A percentile compares a stretch with the other conserved stretches of the same genome.
Conservation (phyloP, 306 rosid species). For the Vicia villosa region DNA sequence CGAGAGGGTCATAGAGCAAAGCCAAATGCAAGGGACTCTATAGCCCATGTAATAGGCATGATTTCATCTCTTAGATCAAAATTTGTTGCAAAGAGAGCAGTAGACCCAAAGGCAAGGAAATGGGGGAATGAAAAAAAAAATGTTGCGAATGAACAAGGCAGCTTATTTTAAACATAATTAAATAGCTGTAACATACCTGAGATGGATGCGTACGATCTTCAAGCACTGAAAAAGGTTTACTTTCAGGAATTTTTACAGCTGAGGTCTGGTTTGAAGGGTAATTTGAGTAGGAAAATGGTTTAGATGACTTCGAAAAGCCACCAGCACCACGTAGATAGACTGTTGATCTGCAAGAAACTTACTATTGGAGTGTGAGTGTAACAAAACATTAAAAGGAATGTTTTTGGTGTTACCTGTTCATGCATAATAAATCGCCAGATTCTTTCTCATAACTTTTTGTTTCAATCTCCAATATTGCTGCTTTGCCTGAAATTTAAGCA, state of each 20-base stretch:
- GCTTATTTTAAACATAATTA: conserved; percentile 25
- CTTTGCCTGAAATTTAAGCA: conserved; percentile 70
- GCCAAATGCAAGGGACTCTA: conserved; percentile 2
- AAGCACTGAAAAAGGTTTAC: conserved; percentile 68
- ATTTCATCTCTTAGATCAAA: not conserved
- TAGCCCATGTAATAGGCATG: conserved; percentile 3
- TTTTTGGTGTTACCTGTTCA: conserved; percentile 68
- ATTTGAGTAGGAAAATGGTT: conserved; percentile 72
- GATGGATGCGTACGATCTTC: conserved; percentile 82
- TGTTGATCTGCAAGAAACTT: conserved; percentile 61
- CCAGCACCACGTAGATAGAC: conserved; percentile 90
- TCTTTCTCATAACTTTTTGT: conserved; percentile 81
- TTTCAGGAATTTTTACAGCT: conserved; percentile 63
- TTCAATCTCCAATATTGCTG: conserved; percentile 90
- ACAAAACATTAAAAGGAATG: conserved; percentile 20
- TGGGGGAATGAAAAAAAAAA: not conserved
- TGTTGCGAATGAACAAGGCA: conserved; percentile 11
- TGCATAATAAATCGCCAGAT: conserved; percentile 80
- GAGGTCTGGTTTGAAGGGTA: conserved; percentile 59
- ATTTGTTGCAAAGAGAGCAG: conserved; percentile 15
- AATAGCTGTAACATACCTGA: conserved; percentile 58
- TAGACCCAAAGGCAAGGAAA: conserved; percentile 13
- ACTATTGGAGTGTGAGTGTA: conserved; percentile 38
- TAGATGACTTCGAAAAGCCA: conserved; percentile 89
- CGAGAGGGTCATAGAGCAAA: conserved; percentile 13